Evolutionary conservation across 1,284 basidiomycete species (phyloP), one percentile per base, ranked within the genome.

Genomic region (Mycena sp.): DNA sequence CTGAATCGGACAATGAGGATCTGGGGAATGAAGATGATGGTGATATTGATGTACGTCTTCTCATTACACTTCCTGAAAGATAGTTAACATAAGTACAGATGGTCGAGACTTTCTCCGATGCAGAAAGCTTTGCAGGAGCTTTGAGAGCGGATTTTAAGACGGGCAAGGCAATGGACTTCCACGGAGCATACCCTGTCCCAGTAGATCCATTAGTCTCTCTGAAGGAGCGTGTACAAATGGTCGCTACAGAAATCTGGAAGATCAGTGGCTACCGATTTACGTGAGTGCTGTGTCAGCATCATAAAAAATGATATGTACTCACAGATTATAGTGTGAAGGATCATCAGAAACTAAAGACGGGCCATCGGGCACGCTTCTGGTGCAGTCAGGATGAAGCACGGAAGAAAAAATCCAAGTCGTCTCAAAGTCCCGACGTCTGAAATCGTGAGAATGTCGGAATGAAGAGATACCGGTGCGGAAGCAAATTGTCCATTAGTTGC

Each of bases 361-460:
- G 40, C 6, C 40, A 43, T 19, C 40, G n/a, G 21, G n/a, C 21
- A 17, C 40, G 40, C 40, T 43, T 43, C 40, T 43, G 16, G 16
- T 43, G 40, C n/a, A 43, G 40, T 17, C 40, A 43, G 21, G 40
- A 43, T 17, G 40, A 43, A 43, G 40, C 9, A 6, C 40, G 40
- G n/a, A 43, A 43, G 21, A 43, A 43, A 23, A 43, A 43, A 43
- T 43, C 21, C 10, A 43, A 43, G 40, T 43, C 40, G 17, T 43
- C 40, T 35, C 32, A 35, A 35, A 35, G 14, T 35, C 32, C 32
- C 9, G 32, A 35, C 14, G 14, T 35, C 32, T 14, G 32, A 35
- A 61, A 63, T 35, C 58, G 63, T 3, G 58, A 61, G n/a, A 68
- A 41, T 17, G 55, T 73, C 48, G 70, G 72, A 19, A 75, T 75